Evolutionary conservation across 2,329 filamentous ascomycete species (phyloP).

Genomic region (Ceratocystis papillata): DNA sequence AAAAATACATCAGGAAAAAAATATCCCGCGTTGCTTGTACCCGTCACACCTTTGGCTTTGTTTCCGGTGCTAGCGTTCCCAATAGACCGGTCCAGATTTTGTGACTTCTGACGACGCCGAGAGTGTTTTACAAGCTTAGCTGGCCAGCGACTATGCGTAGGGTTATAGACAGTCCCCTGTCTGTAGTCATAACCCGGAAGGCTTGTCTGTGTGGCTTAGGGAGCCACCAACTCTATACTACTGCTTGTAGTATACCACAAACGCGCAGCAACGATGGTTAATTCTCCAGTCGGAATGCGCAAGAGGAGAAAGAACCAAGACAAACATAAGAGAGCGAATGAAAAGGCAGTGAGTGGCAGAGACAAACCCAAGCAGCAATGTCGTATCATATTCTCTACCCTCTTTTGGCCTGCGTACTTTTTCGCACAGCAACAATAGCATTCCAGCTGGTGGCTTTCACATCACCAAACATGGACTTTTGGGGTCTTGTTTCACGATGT

Average conservation of each 20-base stretch:
- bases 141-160: too few relatives aligned
- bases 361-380: not conserved
- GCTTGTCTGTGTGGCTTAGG: too few relatives aligned
- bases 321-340: not conserved
- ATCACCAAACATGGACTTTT: slow-evolving; percentile 1
- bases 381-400: not conserved
- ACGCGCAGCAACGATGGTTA: too few relatives aligned
- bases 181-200: too few relatives aligned
- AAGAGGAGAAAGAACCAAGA: not conserved
- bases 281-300: not conserved
- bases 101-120: too few relatives aligned
- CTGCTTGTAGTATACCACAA: too few relatives aligned
- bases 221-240: too few relatives aligned
- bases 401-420: not conserved
- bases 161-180: too few relatives aligned
- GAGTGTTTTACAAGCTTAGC: too few relatives aligned
- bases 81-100: not conserved
- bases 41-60: not conserved
- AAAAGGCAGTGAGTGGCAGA: not conserved
- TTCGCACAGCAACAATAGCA: not conserved
- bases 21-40: not conserved
- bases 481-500: slow-evolving; percentile 1
- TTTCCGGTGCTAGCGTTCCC: not conserved
- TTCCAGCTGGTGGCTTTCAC: slow-evolving; percentile 4
- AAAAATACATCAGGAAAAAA: not conserved